A percentile compares a stretch with the other conserved stretches of the same genome.
Evolutionary conservation across 2,329 filamentous ascomycete species (phyloP).

Genomic region (Zasmidium angulare): DNA sequence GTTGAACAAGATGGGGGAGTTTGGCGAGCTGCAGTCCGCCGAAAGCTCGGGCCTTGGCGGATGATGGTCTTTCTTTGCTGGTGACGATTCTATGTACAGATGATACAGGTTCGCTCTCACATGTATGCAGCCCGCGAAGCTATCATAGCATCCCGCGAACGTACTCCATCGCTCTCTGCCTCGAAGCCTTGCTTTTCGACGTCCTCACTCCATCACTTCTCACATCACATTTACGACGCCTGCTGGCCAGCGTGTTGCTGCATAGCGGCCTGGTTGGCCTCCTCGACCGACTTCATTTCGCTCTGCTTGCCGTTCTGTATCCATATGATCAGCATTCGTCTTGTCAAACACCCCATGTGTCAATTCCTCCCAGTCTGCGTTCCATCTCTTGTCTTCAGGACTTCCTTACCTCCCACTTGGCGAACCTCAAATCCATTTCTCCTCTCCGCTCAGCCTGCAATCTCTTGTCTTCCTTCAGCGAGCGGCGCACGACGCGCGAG

Average conservation of each 20-base stretch:
- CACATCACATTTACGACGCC: constrained; percentile 39
- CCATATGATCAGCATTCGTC: constrained; percentile 19
- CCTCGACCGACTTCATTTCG: constrained; percentile 71
- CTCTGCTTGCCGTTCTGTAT: constrained; percentile 94
- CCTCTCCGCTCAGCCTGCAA: constrained; percentile 84
- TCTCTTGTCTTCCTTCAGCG: constrained; percentile 93
- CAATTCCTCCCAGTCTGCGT: constrained; percentile 57
- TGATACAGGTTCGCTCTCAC: constrained; percentile 25
- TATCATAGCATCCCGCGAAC: neutral
- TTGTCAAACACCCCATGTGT: neutral
- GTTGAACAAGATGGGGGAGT: neutral
- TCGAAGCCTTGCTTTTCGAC: constrained; percentile 6
- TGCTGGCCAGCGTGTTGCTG: constrained; percentile 43
- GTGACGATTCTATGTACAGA: constrained; percentile 24
- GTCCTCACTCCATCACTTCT: neutral
- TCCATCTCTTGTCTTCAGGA: constrained; percentile 82
- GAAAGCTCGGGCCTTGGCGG: constrained; percentile 16
- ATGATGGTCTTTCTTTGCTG: constrained; percentile 6
- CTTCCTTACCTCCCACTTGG: constrained; percentile 88
- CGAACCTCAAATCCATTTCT: constrained; percentile 82
- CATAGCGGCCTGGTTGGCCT: constrained; percentile 53
- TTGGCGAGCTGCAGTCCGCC: neutral
- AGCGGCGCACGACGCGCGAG: constrained; percentile 90
- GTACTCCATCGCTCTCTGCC: neutral
- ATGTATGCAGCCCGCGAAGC: neutral